Evolutionary conservation across 2,329 filamentous ascomycete genomes (phyloP).

Genomic region (Berkeleyomyces rouxiae): DNA sequence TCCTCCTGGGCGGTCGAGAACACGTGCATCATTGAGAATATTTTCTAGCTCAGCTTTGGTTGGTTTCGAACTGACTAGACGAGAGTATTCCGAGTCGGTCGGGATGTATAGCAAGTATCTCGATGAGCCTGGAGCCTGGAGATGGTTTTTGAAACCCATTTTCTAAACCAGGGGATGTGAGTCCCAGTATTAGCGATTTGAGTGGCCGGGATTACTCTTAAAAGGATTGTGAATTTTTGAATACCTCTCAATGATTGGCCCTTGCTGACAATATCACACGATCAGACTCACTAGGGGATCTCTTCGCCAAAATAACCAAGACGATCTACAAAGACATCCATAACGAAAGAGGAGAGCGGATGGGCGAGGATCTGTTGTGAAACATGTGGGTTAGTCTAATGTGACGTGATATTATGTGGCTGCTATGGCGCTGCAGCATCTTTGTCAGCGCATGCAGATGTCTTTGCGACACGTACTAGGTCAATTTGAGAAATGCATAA

Average conservation of each 20-base stretch:
- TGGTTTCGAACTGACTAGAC: constrained; percentile 4
- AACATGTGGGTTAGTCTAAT: background rate
- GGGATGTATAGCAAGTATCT: constrained; percentile 12
- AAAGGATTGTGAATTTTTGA: background rate
- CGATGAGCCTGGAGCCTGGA: background rate
- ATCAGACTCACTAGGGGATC: background rate
- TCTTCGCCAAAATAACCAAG: background rate
- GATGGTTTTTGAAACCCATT: background rate
- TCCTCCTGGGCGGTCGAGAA: constrained; percentile 4
- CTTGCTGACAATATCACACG: background rate
- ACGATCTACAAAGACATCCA: background rate
- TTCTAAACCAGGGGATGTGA: background rate
- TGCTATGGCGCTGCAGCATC: too few species aligned
- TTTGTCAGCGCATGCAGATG: background rate
- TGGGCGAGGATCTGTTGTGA: background rate
- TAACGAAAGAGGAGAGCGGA: background rate
- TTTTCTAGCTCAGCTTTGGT: constrained; percentile 5
- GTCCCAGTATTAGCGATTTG: background rate
- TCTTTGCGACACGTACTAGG: background rate
- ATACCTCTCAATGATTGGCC: background rate
- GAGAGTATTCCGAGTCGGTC: constrained; percentile 10
- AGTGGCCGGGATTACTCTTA: background rate
- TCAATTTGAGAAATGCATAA: background rate
- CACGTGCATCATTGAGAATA: constrained; percentile 3
- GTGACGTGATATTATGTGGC: background rate